Evolutionary conservation across 2,329 filamentous ascomycete genomes (phyloP).

Genomic region (Pseudopyricularia cyperi): DNA sequence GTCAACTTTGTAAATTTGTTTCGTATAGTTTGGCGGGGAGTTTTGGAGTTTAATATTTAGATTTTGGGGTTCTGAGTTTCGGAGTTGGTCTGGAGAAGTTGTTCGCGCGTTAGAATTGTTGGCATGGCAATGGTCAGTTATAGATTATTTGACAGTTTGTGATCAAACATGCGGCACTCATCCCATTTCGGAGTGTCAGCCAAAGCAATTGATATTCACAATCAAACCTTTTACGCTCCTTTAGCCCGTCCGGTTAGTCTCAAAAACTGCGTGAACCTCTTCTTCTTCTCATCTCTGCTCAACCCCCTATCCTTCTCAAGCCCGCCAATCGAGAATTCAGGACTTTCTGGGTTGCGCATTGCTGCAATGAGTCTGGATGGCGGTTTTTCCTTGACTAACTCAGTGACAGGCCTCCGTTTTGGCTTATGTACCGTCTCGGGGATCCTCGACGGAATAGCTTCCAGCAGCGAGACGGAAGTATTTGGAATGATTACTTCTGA

Average conservation of each 20-base stretch:
- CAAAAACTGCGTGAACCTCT: background rate
- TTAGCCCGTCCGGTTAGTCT: background rate
- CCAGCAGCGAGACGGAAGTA: background rate
- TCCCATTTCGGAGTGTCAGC: background rate
- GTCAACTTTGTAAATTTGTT: no score
- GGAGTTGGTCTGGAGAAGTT: no score
- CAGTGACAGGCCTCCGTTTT: background rate
- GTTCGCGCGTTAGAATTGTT: no score
- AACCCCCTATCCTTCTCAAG: no score
- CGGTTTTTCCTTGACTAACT: background rate
- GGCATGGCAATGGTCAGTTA: no score
- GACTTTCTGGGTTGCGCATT: background rate
- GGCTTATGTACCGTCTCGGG: conserved; percentile 2
- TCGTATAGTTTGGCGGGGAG: no score
- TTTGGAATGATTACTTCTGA: conserved; percentile 1
- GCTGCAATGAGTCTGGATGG: background rate
- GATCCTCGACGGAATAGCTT: background rate
- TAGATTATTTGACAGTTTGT: no score
- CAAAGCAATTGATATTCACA: no score
- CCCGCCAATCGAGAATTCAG: no score
- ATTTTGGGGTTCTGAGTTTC: no score
- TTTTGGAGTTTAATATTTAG: no score
- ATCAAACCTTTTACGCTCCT: background rate
- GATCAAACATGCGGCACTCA: no score
- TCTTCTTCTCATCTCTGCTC: background rate